Evolutionary conservation across 495 filamentous ascomycete genomes (phyloP).

Genomic region (Trichoderma erinaceum): DNA sequence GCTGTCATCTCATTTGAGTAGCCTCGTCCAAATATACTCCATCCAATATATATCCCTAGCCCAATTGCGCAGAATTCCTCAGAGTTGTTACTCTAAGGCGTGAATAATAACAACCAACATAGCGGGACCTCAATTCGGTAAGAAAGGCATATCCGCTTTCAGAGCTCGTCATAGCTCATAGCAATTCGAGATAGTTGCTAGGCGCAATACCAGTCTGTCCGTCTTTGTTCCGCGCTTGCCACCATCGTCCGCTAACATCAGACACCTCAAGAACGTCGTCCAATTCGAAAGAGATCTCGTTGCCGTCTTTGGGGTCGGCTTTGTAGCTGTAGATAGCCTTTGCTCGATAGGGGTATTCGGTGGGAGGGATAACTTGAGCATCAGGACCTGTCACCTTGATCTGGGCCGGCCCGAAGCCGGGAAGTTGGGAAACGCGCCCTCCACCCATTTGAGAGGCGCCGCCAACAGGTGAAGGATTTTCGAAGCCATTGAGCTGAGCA

Average conservation of each 20-base stretch:
- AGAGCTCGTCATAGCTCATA: constrained; percentile 49
- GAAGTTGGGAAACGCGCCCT: constrained; percentile 28
- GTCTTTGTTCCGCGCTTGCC: constrained; percentile 92
- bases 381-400: constrained; percentile 28
- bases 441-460: constrained; percentile 45
- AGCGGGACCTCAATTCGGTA: background rate
- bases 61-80: constrained; percentile 10
- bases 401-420: constrained; percentile 15
- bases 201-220: constrained; percentile 97
- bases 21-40: constrained; percentile 12
- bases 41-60: constrained; percentile 16
- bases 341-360: constrained; percentile 92
- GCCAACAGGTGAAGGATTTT: constrained; percentile 89
- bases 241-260: constrained; percentile 96
- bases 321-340: constrained; percentile 99
- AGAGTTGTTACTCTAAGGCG: background rate
- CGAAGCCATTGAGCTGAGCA: constrained; percentile 88
- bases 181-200: constrained; percentile 93
- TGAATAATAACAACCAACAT: constrained; percentile 3
- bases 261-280: constrained; percentile 96
- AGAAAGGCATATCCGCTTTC: background rate
- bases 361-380: constrained; percentile 68
- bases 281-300: constrained; percentile 95
- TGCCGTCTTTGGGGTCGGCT: constrained; percentile 91
- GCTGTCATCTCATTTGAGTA: background rate